Evolutionary conservation across 2,329 filamentous ascomycete species (phyloP), one percentile per base, ranked within the genome.

Genomic region (Trichoderma arundinaceum): DNA sequence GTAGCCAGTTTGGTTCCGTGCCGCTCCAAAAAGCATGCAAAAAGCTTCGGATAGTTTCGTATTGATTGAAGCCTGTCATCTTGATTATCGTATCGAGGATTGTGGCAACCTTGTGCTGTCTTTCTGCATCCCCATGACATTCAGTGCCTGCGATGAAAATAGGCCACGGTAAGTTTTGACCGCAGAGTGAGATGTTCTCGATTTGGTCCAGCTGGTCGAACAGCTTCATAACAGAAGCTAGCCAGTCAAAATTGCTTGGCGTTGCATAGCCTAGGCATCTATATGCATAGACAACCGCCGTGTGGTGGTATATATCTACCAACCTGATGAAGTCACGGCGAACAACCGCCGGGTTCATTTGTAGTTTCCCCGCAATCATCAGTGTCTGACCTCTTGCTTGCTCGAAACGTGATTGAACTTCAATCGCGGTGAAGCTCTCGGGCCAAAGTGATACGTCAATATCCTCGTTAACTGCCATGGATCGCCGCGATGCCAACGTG

Each of bases 121-220:
- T 66, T n/a, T 43, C 63, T 28, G 41, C 60, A 28, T 73, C 62
- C 2, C 68, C 71, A 48, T 73, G 64, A n/a, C 69, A 71, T 52
- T 72, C 73, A 6, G 69, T 71, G 0, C 74, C 74, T 0, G 73
- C 73, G 8, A 75, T 70, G 39, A 75, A 75, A 4, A 70, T 67
- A 1, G 74, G 73, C 74, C 74, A 75, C 0, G 73, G 71, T 22
- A 75, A 66, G 49, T 75, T 75, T 38, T 75, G 74, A 3, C 72
- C 67, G 63, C 71, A 74, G 6, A 69, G 46, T 5, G 69, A 65
- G 5, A 66, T 51, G 6, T 73, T 69, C 39, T 73, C 71, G n/a
- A 75, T 67, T 7, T 67, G 62, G 0, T 59, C 52, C 4, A 74
- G 68, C 53, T 70, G 70, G 32, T 70, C 69, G 38, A 72, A 72